phyloP scores from a whole-genome alignment of 2,329 filamentous ascomycete species.

The Penicillium hesseltinei region DNA sequence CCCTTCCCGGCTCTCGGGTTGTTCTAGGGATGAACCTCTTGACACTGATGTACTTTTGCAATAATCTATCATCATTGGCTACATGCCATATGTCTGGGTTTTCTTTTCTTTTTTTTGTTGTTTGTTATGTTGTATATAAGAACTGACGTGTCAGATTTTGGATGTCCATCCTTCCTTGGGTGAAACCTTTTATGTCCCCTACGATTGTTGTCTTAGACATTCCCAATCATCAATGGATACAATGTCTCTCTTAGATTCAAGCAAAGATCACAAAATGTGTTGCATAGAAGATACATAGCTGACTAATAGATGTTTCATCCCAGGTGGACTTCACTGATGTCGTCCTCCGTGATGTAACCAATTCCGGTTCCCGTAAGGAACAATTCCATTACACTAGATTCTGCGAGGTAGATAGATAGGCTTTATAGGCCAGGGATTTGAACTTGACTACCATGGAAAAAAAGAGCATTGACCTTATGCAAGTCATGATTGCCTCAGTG shows the following conservation, averaged over 20 bases:
- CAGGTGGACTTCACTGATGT: background rate
- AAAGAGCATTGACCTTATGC: background rate
- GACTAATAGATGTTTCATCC: background rate
- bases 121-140: conserved; percentile 1
- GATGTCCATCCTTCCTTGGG: background rate
- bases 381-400: background rate
- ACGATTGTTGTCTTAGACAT: conserved; percentile 22
- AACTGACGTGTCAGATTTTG: conserved; percentile 3
- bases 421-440: background rate
- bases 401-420: no score
- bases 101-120: background rate
- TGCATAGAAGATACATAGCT: background rate
- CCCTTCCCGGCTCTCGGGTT: conserved; percentile 6
- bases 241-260: background rate
- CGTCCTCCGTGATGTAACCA: background rate
- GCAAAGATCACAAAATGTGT: background rate
- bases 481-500: background rate
- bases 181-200: conserved; percentile 17
- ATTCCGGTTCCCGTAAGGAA: background rate
- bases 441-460: background rate
- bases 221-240: background rate
- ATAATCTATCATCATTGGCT: conserved; percentile 4
- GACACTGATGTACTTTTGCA: background rate
- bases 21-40: conserved; percentile 7
- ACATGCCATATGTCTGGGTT: background rate